Evolutionary conservation across 192 early-diverging fungal species (phyloP), one percentile per base, ranked within the genome.

Genomic region (Phlyctochytrium arcticum): DNA sequence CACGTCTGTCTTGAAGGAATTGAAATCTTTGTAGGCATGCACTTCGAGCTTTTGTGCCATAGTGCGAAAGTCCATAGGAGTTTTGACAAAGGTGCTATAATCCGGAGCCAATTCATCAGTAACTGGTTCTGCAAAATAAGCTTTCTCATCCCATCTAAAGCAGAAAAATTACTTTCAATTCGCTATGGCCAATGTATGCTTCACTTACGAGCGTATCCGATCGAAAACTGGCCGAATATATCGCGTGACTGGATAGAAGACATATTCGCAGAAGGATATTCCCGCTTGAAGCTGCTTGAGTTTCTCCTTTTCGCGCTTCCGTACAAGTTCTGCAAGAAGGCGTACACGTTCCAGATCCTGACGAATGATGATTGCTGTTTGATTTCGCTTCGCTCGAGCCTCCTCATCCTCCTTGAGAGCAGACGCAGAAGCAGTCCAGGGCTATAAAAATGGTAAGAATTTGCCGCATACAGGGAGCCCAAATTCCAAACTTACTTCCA

Each of bases 311-410:
- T 83, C 78, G 5, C 78, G 67, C 54, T 73, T 80, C 37, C 87
- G 77, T 15, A 96, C 89, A 32, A 89, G 76, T 48, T 95, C 92
- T 5, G 82, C 79, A 58, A 95, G 75, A 71, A 92, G 82, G 23
- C 96, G 85, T 23, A 94, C 85, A 23, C 85, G 81, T 73, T 98
- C 96, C 10, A 98, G 77, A 75, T 95, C 93, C 29, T 85, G 86
- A 23, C 96, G 89, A 29, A 82, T 49, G 32, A 54, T 65, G 60
- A 46, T 51, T 5, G 48, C 59, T 17, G 44, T 69, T 33, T 63
- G 58, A 48, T 86, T 82, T 36, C 87, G 82, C 51, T 87, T 86
- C 5, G 80, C 80, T 48, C 88, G 87, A 34, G 85, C 85, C 64
- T 89, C 83, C 54, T 93, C 92, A 15, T 87, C 82, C 29, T 92